Conservation (phyloP, 2,329 filamentous ascomycete genomes). For the Trichothecium sympodiale region DNA sequence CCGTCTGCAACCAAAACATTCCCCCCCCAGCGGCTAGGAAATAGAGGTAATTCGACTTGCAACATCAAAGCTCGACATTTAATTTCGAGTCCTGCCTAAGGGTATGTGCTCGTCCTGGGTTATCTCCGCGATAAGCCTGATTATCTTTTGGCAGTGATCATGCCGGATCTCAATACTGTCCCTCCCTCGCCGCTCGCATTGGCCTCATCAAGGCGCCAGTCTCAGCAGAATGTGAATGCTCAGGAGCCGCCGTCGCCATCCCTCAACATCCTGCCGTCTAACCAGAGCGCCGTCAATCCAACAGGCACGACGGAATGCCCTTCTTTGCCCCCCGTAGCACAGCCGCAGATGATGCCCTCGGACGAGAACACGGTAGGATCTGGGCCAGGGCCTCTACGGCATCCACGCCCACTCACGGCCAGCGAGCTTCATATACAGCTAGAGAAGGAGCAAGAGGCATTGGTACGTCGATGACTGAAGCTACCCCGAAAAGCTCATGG, state of each 20-base stretch:
- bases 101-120: too few species aligned
- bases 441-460: constrained; percentile 90
- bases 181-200: constrained; percentile 37
- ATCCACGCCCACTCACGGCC: constrained; percentile 77
- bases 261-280: constrained; percentile 47
- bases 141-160: constrained; percentile 14
- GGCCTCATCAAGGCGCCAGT: constrained; percentile 30
- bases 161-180: constrained; percentile 47
- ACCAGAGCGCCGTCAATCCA: constrained; percentile 38
- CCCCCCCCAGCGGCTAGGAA: too few species aligned
- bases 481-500: neutral
- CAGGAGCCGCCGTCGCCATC: constrained; percentile 24
- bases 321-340: constrained; percentile 14
- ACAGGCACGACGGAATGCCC: constrained; percentile 17
- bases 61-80: too few species aligned
- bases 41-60: too few species aligned
- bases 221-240: constrained; percentile 27
- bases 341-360: constrained; percentile 15
- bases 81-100: too few species aligned
- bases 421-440: constrained; percentile 82
- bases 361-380: constrained; percentile 32
- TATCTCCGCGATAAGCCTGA: too few species aligned
- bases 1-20: too few species aligned
- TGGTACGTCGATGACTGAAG: constrained; percentile 44
- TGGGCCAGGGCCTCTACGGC: constrained; percentile 65